Evolutionary conservation across 2,329 filamentous ascomycete species (phyloP), one percentile per base, ranked within the genome.

Genomic region (Fusarium devonianum): DNA sequence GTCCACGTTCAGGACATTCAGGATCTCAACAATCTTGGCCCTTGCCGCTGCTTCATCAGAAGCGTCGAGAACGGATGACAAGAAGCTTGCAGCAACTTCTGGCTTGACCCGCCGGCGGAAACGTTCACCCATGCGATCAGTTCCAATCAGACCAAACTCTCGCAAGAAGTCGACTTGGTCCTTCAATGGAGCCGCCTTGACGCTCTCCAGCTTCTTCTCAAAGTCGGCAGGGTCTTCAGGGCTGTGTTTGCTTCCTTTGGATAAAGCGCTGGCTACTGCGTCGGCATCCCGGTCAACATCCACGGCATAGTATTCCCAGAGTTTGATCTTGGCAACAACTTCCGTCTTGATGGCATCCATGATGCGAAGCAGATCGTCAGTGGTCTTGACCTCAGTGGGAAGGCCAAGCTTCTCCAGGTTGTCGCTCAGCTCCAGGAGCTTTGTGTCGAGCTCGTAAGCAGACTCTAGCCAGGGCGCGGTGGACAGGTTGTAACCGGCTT

Each of bases 261-360:
- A 77, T 91, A 93, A 97, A 1, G 86, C 80, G 32, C 88, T 79
- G 3, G 94, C 71, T 23, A 88, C 84, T 6, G 83, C 83, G 56
- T 87, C 80, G 5, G 85, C 80, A 67, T 93, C 84, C 21, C 82
- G 78, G 48, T 93, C 85, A 4, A 94, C 86, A 65, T 97, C 84
- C 48, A 96, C 76, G 12, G 88, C 85, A 68, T 97, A 99, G 75
- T 88, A 99, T 69, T 99, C 90, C 94, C 94, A 99, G 2, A 99
- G 80, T 37, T 86, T 86, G 53, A 93, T 84, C 29, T 84, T 81
- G 18, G 83, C 83, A 66, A 99, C 83, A 25, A 94, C 91, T 43
- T 92, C 82, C 14, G 83, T 83, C 71, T 94, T 95, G 65, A 96
- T 82, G 7, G 84, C 89, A 21, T 90, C 86, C 87, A 97, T 96